A percentile compares a stretch with the other conserved stretches of the same genome.
Evolutionary conservation across 2,329 filamentous ascomycete genomes (phyloP).

Genomic region (Apiospora phragmitis): DNA sequence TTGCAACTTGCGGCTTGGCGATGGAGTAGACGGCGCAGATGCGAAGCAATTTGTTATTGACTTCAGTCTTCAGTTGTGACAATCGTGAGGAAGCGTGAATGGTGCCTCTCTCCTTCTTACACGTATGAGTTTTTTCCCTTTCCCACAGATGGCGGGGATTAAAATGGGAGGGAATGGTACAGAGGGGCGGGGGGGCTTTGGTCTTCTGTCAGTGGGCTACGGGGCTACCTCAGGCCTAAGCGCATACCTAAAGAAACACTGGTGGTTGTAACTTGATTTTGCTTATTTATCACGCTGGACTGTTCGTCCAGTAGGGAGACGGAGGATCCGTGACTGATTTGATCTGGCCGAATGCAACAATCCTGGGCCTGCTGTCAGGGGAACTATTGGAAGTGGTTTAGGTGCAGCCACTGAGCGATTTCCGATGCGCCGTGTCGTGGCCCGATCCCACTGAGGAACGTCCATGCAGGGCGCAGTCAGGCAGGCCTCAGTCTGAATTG

Average conservation of each 20-base stretch:
- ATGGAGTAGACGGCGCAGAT: background rate
- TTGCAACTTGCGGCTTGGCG: background rate
- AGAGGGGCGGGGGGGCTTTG: background rate
- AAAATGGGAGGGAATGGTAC: background rate
- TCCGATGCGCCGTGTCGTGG: background rate
- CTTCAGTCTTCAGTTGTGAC: background rate
- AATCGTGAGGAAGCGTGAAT: background rate
- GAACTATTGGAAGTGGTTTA: background rate
- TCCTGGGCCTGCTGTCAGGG: slow-evolving; percentile 1
- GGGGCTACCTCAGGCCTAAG: background rate
- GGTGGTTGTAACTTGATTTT: background rate
- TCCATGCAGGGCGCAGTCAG: background rate
- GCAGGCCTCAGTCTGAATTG: background rate
- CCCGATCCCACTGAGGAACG: background rate
- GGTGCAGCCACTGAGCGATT: background rate
- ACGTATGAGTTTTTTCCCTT: background rate
- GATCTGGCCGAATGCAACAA: slow-evolving; percentile 5
- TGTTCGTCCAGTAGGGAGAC: background rate
- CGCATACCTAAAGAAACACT: background rate
- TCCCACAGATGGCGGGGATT: background rate
- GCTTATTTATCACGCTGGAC: background rate
- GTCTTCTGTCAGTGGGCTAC: background rate
- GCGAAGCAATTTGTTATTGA: background rate
- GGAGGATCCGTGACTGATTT: background rate
- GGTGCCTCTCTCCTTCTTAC: background rate